Percentiles rank a stretch among this genome's conserved stretches.
phyloP scores from a whole-genome alignment of 1,139 yeast species.

The Candida labiduridarum region DNA sequence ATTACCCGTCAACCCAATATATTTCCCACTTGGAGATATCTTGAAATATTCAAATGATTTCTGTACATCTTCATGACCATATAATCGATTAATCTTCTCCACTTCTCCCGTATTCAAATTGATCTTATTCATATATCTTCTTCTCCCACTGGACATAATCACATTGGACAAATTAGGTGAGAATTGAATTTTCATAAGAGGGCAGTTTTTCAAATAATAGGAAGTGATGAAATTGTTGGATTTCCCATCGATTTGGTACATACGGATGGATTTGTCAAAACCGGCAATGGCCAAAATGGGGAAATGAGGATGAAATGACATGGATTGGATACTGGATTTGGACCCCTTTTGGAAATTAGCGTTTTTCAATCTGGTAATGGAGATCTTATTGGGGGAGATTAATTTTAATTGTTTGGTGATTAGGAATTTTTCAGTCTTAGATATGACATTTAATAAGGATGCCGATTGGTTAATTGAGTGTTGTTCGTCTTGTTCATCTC shows the following conservation, averaged over 20 bases:
- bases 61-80: slow-evolving; percentile 88
- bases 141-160: slow-evolving; percentile 86
- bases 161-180: slow-evolving; percentile 40
- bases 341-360: slow-evolving; percentile 75
- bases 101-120: slow-evolving; percentile 74
- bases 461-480: slow-evolving; percentile 6
- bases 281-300: slow-evolving; percentile 91
- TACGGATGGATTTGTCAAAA: slow-evolving; percentile 82
- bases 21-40: slow-evolving; percentile 69
- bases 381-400: slow-evolving; percentile 70
- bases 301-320: slow-evolving; percentile 83
- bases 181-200: slow-evolving; percentile 76
- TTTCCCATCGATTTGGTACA: slow-evolving; percentile 93
- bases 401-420: slow-evolving; percentile 54
- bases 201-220: slow-evolving; percentile 74
- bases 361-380: slow-evolving; percentile 80
- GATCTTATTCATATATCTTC: slow-evolving; percentile 92
- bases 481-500: slow-evolving; percentile 27
- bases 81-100: slow-evolving; percentile 84
- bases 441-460: slow-evolving; percentile 48
- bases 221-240: slow-evolving; percentile 80
- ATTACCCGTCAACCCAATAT: slow-evolving; percentile 76
- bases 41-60: slow-evolving; percentile 86
- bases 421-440: slow-evolving; percentile 58
- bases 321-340: slow-evolving; percentile 76